A percentile compares a stretch with the other conserved stretches of the same genome.
These are phyloP conservation scores for Fusarium decemcellulare DNA, from an alignment of 2,329 filamentous ascomycete species.

Conservation along the genomic window DNA sequence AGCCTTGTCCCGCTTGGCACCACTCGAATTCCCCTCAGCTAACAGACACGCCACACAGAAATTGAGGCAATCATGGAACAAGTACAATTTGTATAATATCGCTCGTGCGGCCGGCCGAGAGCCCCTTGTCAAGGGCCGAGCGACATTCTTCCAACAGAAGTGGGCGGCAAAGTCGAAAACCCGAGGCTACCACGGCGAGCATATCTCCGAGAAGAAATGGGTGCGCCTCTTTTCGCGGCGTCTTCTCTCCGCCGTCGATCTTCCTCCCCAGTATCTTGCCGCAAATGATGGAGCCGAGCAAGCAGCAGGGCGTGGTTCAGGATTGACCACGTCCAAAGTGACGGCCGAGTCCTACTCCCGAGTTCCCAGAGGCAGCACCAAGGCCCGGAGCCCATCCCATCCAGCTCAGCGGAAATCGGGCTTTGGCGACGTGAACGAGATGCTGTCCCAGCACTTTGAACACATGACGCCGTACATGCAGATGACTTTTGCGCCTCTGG, in stretches of 20 bases:
- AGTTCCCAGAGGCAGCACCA: slow-evolving; percentile 42
- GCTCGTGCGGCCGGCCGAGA: slow-evolving; percentile 55
- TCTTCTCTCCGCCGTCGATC: slow-evolving; percentile 86
- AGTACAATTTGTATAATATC: slow-evolving; percentile 96
- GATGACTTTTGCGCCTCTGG: slow-evolving; percentile 94
- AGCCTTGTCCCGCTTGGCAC: slow-evolving; percentile 5
- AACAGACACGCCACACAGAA: slow-evolving; percentile 69
- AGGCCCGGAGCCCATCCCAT: slow-evolving; percentile 35
- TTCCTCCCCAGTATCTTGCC: slow-evolving; percentile 86
- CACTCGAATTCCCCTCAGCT: slow-evolving; percentile 30
- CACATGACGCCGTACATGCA: slow-evolving; percentile 89
- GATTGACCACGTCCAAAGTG: slow-evolving; percentile 59
- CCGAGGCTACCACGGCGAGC: slow-evolving; percentile 93
- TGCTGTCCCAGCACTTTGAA: slow-evolving; percentile 51
- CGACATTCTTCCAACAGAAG: slow-evolving; percentile 98
- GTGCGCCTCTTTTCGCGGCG: slow-evolving; percentile 90
- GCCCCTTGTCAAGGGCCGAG: slow-evolving; percentile 49
- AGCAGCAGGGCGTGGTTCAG: slow-evolving; percentile 87
- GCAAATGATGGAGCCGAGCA: slow-evolving; percentile 84
- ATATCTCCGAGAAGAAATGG: slow-evolving; percentile 95
- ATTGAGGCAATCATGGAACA: slow-evolving; percentile 96
- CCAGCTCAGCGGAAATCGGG: slow-evolving; percentile 41
- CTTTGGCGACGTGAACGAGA: slow-evolving; percentile 52
- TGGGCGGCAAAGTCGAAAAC: slow-evolving; percentile 89
- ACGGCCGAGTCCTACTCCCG: slow-evolving; percentile 54